Base-by-base conservation (phyloP, 2,329 filamentous ascomycete species). In the Phoma sp. region DNA sequence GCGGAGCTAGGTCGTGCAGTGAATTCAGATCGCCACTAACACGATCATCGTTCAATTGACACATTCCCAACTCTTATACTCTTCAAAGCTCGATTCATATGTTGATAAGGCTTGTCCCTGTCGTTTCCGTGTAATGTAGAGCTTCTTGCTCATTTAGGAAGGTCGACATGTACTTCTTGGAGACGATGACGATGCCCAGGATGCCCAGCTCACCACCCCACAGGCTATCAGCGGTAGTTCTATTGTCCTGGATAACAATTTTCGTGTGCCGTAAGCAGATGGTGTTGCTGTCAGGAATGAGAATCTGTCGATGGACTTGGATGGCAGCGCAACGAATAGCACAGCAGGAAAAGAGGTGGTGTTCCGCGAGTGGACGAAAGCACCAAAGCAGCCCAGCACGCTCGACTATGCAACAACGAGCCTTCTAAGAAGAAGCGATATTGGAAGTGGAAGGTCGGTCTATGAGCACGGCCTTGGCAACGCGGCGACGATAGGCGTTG, bases 141-240 rank as follows among this genome's bases (percentile, higher is more conserved):
- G 55, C 60, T 61, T 54, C 52, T 67, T 60, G 41, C 60, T 60
- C 51, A 55, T 63, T 66, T 66, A 70, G 69, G 69, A 70, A 72
- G 69, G 69, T 70, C 67, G 43, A 24, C 37, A 51, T 35, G 15
- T 15, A 35, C 54, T 44, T 55, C 37, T 56, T 53, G 40, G 47
- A 51, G 43, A 36, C 25, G 35, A 69, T 70, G 69, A 71, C 69
- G 68, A 51, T 67, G 67, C 67, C 68, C 62, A 70, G 69, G 31
- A 49, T 43, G 55, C 57, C 60, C 43, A 58, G 53, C 41, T 24
- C 40, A 24, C 40, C 25, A 43, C 41, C 52, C 52, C 46, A 55
- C 52, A 55, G 46, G 36, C 32, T 55, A 55, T 55, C 52, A 43
- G 46, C 52, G 32, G 46, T 43, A 33, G 37, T 51, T 25, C 31